Conservation (phyloP, 495 filamentous ascomycete genomes). For the Tuber melanosporum region DNA sequence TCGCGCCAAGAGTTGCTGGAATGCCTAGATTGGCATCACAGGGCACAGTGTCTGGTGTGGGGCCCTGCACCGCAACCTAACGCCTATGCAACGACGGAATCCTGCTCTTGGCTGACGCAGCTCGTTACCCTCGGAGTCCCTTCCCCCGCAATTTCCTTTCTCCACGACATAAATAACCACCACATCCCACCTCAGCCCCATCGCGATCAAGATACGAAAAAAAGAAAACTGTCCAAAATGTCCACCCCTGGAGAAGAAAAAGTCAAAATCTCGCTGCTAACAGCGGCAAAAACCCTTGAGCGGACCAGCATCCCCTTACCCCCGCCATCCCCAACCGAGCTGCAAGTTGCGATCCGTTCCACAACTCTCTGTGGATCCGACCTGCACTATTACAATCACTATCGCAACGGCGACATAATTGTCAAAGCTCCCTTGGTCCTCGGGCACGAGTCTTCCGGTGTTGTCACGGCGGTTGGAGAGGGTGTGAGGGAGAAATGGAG, state of each 20-base stretch:
- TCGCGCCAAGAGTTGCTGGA: neutral
- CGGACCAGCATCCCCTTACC: conserved; percentile 36
- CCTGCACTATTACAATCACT: conserved; percentile 78
- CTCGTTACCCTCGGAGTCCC: neutral
- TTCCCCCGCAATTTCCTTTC: neutral
- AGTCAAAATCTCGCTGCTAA: conserved; percentile 50
- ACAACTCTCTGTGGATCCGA: conserved; percentile 81
- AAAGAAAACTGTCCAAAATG: neutral
- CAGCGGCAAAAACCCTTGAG: conserved; percentile 53
- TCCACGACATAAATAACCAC: neutral
- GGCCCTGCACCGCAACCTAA: neutral
- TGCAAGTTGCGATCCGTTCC: conserved; percentile 66
- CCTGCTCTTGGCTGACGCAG: neutral
- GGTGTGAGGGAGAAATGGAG: conserved; percentile 43
- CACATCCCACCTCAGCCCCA: neutral
- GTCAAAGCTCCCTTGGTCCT: conserved; percentile 65
- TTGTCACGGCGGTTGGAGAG: conserved; percentile 52
- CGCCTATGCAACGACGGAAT: neutral
- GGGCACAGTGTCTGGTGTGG: neutral
- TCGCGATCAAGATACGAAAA: neutral
- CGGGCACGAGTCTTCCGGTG: conserved; percentile 72
- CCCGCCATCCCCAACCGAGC: conserved; percentile 51
- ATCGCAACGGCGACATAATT: conserved; percentile 74
- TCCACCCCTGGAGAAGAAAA: neutral
- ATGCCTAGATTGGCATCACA: neutral